Conservation (phyloP, 306 rosid genomes). For the Vigna unguiculata region DNA sequence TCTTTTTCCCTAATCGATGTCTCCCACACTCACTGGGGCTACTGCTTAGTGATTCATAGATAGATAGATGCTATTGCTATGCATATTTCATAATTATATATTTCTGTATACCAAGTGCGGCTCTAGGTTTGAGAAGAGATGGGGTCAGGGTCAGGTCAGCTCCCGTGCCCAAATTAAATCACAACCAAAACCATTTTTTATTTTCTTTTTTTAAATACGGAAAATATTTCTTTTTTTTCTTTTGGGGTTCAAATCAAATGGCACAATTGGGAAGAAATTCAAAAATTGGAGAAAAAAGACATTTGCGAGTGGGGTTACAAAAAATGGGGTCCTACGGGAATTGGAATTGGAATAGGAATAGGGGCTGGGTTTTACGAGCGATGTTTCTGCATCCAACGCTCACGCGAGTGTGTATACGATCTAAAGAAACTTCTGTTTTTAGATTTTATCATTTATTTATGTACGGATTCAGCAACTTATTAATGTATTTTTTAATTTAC, state of each 20-base stretch:
- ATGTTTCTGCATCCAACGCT: slow-evolving; percentile 5
- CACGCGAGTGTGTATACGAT: neutral
- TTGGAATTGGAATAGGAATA: too few species aligned
- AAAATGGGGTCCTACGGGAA: neutral
- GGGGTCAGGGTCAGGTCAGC: slow-evolving; percentile 38
- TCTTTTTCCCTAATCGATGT: slow-evolving; percentile 44
- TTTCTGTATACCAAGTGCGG: slow-evolving; percentile 37
- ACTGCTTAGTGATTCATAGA: slow-evolving; percentile 34
- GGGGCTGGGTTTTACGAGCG: neutral
- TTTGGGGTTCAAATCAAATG: neutral
- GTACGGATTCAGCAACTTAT: neutral
- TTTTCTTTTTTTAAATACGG: neutral
- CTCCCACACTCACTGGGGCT: slow-evolving; percentile 34
- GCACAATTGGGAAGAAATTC: neutral
- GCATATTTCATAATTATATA: neutral
- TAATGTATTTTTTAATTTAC: neutral
- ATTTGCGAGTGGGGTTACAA: slow-evolving; percentile 12
- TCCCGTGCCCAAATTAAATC: slow-evolving; percentile 66
- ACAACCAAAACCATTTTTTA: neutral
- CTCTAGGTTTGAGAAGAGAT: slow-evolving; percentile 46
- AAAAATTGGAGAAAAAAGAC: neutral
- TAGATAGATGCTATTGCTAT: neutral
- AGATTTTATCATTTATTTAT: neutral
- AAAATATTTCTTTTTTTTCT: neutral
- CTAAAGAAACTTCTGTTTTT: neutral